phyloP scores from a whole-genome alignment of 2,329 filamentous ascomycete genomes.

The Setomelanomma holmii region DNA sequence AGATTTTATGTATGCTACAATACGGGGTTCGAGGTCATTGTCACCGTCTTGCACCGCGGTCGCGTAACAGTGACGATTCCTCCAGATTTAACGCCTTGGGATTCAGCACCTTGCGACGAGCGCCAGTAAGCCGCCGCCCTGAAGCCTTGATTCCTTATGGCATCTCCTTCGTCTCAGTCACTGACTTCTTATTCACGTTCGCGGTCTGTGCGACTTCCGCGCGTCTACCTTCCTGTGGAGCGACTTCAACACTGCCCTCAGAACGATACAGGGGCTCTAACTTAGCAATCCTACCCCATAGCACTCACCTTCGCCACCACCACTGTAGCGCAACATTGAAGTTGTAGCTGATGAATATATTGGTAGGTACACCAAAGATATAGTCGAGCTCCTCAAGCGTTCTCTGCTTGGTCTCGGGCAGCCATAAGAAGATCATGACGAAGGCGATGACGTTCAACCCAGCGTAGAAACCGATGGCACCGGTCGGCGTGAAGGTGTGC shows the following conservation, averaged over 20 bases:
- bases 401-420: slow-evolving; percentile 42
- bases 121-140: too few species aligned
- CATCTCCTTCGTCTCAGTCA: background rate
- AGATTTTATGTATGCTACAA: too few species aligned
- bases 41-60: too few species aligned
- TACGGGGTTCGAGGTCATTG: too few species aligned
- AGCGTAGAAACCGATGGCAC: slow-evolving; percentile 51
- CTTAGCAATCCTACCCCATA: slow-evolving; percentile 33
- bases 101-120: too few species aligned
- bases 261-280: slow-evolving; percentile 37
- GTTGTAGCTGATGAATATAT: slow-evolving; percentile 48
- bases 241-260: slow-evolving; percentile 11
- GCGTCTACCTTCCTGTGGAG: background rate
- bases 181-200: background rate
- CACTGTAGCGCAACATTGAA: background rate
- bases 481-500: slow-evolving; percentile 41
- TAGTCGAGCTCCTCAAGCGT: slow-evolving; percentile 43
- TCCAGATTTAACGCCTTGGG: too few species aligned
- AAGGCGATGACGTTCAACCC: slow-evolving; percentile 38
- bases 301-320: slow-evolving; percentile 38
- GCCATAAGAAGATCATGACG: slow-evolving; percentile 38
- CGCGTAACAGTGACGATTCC: too few species aligned
- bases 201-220: background rate
- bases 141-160: too few species aligned
- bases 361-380: slow-evolving; percentile 50